Evolutionary conservation across 2,329 filamentous ascomycete genomes (phyloP), one percentile per base, ranked within the genome.

Genomic region (Chrysoporthe austroafricana): DNA sequence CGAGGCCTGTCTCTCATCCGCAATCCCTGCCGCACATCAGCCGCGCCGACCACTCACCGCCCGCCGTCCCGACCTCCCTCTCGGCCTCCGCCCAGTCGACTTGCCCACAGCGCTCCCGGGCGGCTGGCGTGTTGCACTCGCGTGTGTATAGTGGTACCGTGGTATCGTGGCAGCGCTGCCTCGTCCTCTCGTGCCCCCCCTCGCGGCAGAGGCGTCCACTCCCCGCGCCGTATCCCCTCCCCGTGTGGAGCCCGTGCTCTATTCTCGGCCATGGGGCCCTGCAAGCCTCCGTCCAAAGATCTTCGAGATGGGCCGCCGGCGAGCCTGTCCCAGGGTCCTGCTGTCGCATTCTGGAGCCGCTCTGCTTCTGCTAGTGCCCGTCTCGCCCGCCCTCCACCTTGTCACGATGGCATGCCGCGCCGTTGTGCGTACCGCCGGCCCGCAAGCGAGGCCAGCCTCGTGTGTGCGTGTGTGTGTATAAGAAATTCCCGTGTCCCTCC

Each of bases 381-480:
- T n/a, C 42, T 7, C 26, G 26, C 26, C 26, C 26, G 26, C 26
- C 26, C 26, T 26, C 26, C 26, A 26, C 2, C 26, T n/a, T 48
- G 46, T 21, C 46, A n/a, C 21, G 39, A 14, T 26, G 39, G 32
- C 21, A 18, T 34, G 14, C 56, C 56, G 56, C 57, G 39, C 14
- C 39, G 39, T 50, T 44, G 43, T 68, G 63, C 68, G 65, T 69
- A 57, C 65, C 68, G 68, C 68, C 65, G 62, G 61, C 68, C 68
- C 60, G 26, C 52, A 61, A 57, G 9, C 34, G 58, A 48, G 42
- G 64, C 56, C 61, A 58, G 57, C 64, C 62, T 64, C 43, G 62
- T 66, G 43, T 60, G 26, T 39, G 57, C 44, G 56, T 66, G 39
- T 9, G 32, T 44, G 46, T 60, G 64, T 59, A 42, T 44, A 62